Percentiles rank a stretch among this genome's conserved stretches.
Evolutionary conservation across 257 asterid genomes (phyloP).

Genomic region (Solanum phureja): DNA sequence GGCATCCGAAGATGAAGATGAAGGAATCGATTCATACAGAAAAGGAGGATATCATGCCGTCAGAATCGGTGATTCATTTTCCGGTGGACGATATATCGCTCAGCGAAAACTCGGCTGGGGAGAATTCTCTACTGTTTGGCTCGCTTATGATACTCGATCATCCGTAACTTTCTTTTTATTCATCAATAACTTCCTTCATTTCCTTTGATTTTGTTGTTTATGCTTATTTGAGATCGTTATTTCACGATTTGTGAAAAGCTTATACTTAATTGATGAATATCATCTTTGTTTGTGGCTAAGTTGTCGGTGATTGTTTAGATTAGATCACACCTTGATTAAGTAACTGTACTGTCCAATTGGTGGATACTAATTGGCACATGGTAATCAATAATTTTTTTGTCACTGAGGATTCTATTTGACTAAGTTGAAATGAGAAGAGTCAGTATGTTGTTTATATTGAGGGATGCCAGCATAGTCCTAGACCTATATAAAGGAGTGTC

Average conservation of each 20-base stretch:
- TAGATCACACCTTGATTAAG: background rate
- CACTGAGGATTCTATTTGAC: background rate
- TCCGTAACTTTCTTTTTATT: conserved; percentile 37
- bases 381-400: background rate
- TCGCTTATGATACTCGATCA: conserved; percentile 70
- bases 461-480: background rate
- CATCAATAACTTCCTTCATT: background rate
- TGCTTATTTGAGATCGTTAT: background rate
- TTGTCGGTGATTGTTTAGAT: background rate
- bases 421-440: background rate
- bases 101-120: conserved; percentile 99
- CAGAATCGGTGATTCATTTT: conserved; percentile 68
- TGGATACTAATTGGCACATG: background rate
- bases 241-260: background rate
- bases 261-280: background rate
- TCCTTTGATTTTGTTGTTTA: background rate
- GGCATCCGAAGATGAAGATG: conserved; percentile 90
- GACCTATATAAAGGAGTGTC: background rate
- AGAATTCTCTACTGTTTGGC: conserved; percentile 97
- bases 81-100: conserved; percentile 74
- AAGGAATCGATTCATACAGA: conserved; percentile 62
- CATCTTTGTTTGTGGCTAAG: background rate
- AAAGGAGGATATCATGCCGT: conserved; percentile 93
- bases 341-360: background rate
- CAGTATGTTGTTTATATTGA: background rate